A percentile compares a stretch with the other conserved stretches of the same genome.
phyloP scores from a whole-genome alignment of 441 rosid species.

The Melastoma candidum region DNA sequence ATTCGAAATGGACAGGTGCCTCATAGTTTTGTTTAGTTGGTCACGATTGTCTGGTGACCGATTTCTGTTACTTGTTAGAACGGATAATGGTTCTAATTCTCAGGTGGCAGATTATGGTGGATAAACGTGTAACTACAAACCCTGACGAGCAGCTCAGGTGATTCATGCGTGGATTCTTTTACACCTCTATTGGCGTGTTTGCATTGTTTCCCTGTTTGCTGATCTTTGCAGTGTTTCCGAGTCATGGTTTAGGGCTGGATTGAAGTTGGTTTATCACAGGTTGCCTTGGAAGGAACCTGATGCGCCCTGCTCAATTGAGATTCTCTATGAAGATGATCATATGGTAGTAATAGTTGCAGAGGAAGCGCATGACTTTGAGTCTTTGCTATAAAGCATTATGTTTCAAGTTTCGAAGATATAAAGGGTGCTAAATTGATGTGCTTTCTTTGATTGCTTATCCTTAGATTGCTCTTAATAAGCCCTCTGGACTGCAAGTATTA shows the following conservation, averaged over 20 bases:
- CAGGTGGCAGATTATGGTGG: no score
- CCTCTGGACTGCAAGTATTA: conserved; percentile 87
- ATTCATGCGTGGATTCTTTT: no score
- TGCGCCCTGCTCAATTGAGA: conserved; percentile 40
- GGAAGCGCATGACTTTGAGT: no score
- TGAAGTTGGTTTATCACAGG: conserved; percentile 61
- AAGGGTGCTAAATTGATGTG: no score
- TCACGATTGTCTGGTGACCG: neutral
- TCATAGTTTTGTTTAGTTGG: conserved; percentile 6
- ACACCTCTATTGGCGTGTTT: no score
- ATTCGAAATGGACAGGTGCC: conserved; percentile 77
- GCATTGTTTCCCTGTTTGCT: conserved; percentile 3
- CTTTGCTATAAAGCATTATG: no score
- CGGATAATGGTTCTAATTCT: neutral
- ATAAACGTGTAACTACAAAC: no score
- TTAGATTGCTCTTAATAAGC: conserved; percentile 84
- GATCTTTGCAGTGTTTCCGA: conserved; percentile 3
- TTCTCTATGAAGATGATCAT: conserved; percentile 62
- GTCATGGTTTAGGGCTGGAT: conserved; percentile 34
- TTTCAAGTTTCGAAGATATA: no score
- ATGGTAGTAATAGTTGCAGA: conserved; percentile 32
- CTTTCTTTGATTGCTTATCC: conserved; percentile 1
- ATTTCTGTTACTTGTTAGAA: conserved; percentile 2
- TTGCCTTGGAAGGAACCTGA: conserved; percentile 92
- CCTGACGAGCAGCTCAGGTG: no score